Evolutionary conservation across 805 yeast genomes (phyloP).

Genomic region (Isabelozyma rhagii): DNA sequence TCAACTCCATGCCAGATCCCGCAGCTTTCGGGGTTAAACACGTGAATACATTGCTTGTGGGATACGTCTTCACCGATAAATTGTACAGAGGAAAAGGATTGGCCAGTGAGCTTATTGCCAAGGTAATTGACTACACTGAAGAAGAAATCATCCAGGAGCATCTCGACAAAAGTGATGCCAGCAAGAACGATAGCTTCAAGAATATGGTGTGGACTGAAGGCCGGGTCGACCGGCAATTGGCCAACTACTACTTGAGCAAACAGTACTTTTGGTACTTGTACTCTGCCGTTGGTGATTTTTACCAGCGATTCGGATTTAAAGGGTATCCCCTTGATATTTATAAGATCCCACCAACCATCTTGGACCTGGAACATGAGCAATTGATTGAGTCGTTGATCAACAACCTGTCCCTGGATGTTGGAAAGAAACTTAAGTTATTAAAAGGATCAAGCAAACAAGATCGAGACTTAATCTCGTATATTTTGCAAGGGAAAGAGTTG

Average conservation of each 20-base stretch:
- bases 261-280: conserved; percentile 49
- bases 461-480: conserved; percentile 23
- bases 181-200: conserved; percentile 26
- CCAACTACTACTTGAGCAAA: conserved; percentile 30
- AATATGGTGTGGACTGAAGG: conserved; percentile 29
- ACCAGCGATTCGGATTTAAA: conserved; percentile 59
- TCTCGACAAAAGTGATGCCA: conserved; percentile 16
- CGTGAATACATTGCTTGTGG: conserved; percentile 22
- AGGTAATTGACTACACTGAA: conserved; percentile 31
- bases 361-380: conserved; percentile 12
- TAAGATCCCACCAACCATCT: conserved; percentile 21
- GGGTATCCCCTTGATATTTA: conserved; percentile 32
- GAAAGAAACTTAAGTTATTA: conserved; percentile 28
- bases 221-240: conserved; percentile 24
- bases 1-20: conserved; percentile 29
- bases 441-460: conserved; percentile 20
- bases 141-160: conserved; percentile 23
- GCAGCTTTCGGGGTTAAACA: conserved; percentile 28
- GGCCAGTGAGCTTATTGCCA: conserved; percentile 19
- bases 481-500: conserved; percentile 33
- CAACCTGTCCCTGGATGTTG: conserved; percentile 9
- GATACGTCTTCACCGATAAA: conserved; percentile 24
- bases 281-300: conserved; percentile 72
- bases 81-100: conserved; percentile 27
- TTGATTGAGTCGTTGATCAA: conserved; percentile 19